A percentile compares a stretch with the other conserved stretches of the same genome.
Conservation (phyloP, 2,329 filamentous ascomycete species). For the Colletotrichum tamarilloi region DNA sequence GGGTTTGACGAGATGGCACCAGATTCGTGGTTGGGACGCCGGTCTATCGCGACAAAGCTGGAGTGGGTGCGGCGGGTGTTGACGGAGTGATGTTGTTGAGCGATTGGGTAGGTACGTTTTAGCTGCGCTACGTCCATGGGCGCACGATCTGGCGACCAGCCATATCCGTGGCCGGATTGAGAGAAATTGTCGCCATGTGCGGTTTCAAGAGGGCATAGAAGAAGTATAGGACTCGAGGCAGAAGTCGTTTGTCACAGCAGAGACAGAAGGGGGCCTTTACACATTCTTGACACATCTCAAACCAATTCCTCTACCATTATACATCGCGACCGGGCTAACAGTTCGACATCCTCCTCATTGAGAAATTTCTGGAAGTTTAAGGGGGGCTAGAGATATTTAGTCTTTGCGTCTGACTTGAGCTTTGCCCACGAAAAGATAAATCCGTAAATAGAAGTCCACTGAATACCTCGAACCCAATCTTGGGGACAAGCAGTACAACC, state of each 20-base stretch:
- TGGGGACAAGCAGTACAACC: too few relatives aligned
- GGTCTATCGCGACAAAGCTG: not conserved
- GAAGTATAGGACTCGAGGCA: too few relatives aligned
- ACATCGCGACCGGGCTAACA: not conserved
- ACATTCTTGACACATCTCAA: not conserved
- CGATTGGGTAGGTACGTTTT: not conserved
- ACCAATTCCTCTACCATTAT: not conserved
- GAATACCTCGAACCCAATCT: too few relatives aligned
- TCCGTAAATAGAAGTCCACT: too few relatives aligned
- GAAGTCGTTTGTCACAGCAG: not conserved
- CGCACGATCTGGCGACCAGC: not conserved
- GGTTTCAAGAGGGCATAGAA: too few relatives aligned
- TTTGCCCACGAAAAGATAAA: too few relatives aligned
- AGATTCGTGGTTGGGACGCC: conserved; percentile 14
- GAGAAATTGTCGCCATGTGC: not conserved
- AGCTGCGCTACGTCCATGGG: not conserved
- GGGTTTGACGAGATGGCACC: conserved; percentile 45
- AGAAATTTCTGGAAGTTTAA: too few relatives aligned
- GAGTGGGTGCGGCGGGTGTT: not conserved
- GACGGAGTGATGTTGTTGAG: too few relatives aligned
- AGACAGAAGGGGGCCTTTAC: not conserved
- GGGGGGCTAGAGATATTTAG: too few relatives aligned
- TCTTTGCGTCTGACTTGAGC: too few relatives aligned
- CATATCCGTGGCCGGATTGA: not conserved
- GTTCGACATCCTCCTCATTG: not conserved